These are phyloP conservation scores for Coemansia sp. DNA, from an alignment of 192 early-diverging fungal species.

Conservation along the genomic window DNA sequence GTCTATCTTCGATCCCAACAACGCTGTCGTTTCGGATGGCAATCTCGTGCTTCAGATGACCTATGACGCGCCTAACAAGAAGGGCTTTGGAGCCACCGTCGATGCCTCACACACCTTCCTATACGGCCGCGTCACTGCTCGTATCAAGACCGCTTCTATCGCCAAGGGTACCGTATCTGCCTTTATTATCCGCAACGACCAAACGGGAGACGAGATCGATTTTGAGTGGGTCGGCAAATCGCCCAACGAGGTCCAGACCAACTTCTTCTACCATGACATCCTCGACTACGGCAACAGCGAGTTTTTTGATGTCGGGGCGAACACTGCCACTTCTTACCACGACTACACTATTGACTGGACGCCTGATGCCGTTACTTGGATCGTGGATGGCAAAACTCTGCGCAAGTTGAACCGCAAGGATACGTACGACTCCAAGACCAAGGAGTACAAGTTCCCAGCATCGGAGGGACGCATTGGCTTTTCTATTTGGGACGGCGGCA, in stretches of 20 bases:
- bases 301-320: conserved; percentile 26
- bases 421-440: conserved; percentile 49
- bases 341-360: conserved; percentile 64
- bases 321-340: conserved; percentile 56
- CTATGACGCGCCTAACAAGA: conserved; percentile 38
- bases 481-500: conserved; percentile 69
- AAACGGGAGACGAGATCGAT: conserved; percentile 65
- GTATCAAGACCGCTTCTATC: conserved; percentile 58
- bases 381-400: conserved; percentile 56
- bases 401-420: conserved; percentile 53
- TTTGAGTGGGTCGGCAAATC: conserved; percentile 63
- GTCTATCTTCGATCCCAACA: conserved; percentile 43
- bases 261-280: conserved; percentile 61
- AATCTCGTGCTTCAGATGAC: conserved; percentile 44
- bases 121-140: conserved; percentile 62
- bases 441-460: conserved; percentile 51
- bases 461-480: conserved; percentile 59
- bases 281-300: conserved; percentile 58
- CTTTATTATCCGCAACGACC: conserved; percentile 56
- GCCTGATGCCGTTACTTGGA: conserved; percentile 58
- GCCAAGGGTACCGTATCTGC: conserved; percentile 60
- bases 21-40: conserved; percentile 31
- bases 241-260: conserved; percentile 59
- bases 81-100: conserved; percentile 61
- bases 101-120: conserved; percentile 45